Conservation (phyloP, 257 asterid genomes). For the Gentiana macrophylla region DNA sequence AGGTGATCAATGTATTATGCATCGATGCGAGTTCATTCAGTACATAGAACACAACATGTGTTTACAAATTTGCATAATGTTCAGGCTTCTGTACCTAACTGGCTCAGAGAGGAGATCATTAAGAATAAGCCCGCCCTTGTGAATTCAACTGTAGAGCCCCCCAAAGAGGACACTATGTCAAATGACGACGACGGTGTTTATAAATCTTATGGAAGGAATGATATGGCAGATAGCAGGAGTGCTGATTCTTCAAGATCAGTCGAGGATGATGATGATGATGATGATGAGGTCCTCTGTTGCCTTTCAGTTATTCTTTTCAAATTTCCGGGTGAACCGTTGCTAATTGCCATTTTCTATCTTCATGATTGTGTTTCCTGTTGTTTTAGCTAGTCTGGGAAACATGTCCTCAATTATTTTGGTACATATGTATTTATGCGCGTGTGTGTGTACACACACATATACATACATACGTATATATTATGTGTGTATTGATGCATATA, state of each 20-base stretch:
- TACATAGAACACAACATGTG: background rate
- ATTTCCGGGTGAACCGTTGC: background rate
- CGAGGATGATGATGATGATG: constrained; percentile 65
- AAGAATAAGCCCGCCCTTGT: constrained; percentile 77
- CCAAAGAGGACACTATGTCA: constrained; percentile 42
- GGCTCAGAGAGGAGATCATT: constrained; percentile 97
- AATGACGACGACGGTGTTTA: constrained; percentile 54
- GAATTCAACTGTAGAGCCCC: constrained; percentile 36
- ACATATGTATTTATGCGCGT: too few relatives aligned
- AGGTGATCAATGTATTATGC: constrained; percentile 28
- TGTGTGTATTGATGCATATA: too few relatives aligned
- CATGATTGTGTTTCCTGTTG: too few relatives aligned
- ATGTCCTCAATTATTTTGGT: too few relatives aligned
- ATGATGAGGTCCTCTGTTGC: constrained; percentile 49
- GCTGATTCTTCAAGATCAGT: constrained; percentile 57
- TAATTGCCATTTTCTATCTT: too few relatives aligned
- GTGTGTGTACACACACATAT: too few relatives aligned
- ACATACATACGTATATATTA: too few relatives aligned
- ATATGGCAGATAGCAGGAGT: constrained; percentile 62
- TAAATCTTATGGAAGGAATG: constrained; percentile 44
- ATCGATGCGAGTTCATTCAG: background rate
- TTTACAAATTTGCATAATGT: constrained; percentile 13
- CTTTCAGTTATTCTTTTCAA: constrained; percentile 1
- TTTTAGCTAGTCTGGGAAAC: too few relatives aligned
- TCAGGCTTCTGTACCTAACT: constrained; percentile 93